These are phyloP conservation scores for Heliosperma pusillum DNA, from an alignment of 148 eudicot genomes.

Conservation along the genomic window DNA sequence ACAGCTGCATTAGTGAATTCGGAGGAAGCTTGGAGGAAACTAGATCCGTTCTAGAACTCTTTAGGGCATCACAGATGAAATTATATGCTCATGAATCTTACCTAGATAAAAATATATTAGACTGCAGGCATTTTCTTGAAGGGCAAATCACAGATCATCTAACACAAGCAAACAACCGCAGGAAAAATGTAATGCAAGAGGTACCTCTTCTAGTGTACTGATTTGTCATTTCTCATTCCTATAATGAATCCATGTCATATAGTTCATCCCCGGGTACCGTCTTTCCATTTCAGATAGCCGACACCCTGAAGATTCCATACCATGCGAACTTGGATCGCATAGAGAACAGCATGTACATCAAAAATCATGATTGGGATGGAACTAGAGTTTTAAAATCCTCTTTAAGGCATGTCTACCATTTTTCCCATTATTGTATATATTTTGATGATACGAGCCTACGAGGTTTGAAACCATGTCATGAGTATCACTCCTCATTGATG, in stretches of 20 bases:
- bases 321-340: slow-evolving; percentile 60
- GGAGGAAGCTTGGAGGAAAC: slow-evolving; percentile 50
- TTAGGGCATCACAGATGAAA: slow-evolving; percentile 61
- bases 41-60: slow-evolving; percentile 43
- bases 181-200: slow-evolving; percentile 41
- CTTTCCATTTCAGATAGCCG: slow-evolving; percentile 51
- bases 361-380: slow-evolving; percentile 43
- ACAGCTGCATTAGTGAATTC: slow-evolving; percentile 28
- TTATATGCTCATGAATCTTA: slow-evolving; percentile 47
- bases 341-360: slow-evolving; percentile 44
- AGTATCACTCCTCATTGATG: neutral
- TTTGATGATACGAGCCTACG: neutral
- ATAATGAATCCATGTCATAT: neutral
- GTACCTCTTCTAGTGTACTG: slow-evolving; percentile 29
- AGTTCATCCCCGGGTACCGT: neutral
- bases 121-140: slow-evolving; percentile 45
- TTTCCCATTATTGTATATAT: neutral
- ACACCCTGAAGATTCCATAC: slow-evolving; percentile 56
- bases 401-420: slow-evolving; percentile 36
- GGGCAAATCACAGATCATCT: slow-evolving; percentile 28
- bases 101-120: slow-evolving; percentile 39
- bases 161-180: slow-evolving; percentile 32
- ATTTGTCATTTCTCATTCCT: neutral
- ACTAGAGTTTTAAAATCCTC: slow-evolving; percentile 58
- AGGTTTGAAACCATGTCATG: neutral